Evolutionary conservation across 176 grass and related monocot species (phyloP), one percentile per base, ranked within the genome.

Genomic region (Phoenix roebelenii): DNA sequence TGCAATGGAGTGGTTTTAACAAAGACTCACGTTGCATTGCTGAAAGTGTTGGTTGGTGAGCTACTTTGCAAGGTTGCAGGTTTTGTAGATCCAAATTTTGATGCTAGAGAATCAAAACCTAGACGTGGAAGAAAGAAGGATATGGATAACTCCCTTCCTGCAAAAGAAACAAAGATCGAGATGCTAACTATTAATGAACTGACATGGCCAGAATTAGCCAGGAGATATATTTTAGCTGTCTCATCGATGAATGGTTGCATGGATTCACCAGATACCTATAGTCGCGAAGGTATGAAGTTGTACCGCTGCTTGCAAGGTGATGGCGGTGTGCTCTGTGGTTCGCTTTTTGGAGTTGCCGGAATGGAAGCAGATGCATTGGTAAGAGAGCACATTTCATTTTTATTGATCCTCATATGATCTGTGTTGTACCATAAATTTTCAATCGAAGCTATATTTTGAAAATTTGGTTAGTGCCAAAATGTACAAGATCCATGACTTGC

Each of bases 331-430:
- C 74, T 98, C 29, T 98, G 88, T 67, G 93, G 93, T 65, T 81
- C 93, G 25, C 53, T 91, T 55, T 86, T 76, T 74, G 93, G 93
- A 53, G 84, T 98, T 74, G 54, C 74, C 67, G 93, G 93, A 64
- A 98, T 98, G 79, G 87, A 98, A 68, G 80, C 89, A 54, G 93
- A 98, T 80, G 84, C 93, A n/a, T 72, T 77, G 81, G 93, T 98
- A 90, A 88, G 78, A 65, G 73, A 55, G 35, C 35, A 44, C 35
- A 12, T 57, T 58, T 15, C 60, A 73, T 77, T 39, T 56, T 22
- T 12, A 23, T 56, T 14, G 7, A 3, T 56, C 9, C 54, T 22
- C 7, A 23, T 55, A 17, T 22, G 22, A 22, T 56, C 9, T 22
- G 54, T 56, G 12, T 56, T 23, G 54, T 56, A 12, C 19, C 35